phyloP scores from a whole-genome alignment of 2,329 filamentous ascomycete genomes.

The Rhinocladiella similis region DNA sequence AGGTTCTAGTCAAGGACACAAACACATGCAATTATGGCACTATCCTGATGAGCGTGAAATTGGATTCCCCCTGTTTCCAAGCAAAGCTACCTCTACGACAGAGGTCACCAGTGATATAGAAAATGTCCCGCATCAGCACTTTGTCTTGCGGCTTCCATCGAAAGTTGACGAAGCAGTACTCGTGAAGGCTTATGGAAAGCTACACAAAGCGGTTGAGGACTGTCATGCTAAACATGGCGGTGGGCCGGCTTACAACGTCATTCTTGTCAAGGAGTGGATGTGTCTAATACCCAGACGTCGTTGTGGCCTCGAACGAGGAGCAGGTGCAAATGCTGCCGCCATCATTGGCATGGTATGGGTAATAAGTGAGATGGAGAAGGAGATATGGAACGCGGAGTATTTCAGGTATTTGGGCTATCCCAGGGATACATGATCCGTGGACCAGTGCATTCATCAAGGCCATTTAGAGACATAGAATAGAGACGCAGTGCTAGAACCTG shows the following conservation, averaged over 20 bases:
- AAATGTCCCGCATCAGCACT: conserved; percentile 31
- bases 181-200: conserved; percentile 22
- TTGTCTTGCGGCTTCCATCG: conserved; percentile 30
- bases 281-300: conserved; percentile 24
- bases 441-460: too few relatives aligned
- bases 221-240: conserved; percentile 20
- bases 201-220: conserved; percentile 26
- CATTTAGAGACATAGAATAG: neutral
- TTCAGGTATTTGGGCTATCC: conserved; percentile 28
- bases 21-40: conserved; percentile 47
- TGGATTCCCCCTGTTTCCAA: conserved; percentile 28
- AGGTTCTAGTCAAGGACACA: conserved; percentile 46
- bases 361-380: conserved; percentile 23
- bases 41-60: conserved; percentile 30
- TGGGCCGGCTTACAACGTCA: conserved; percentile 32
- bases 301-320: conserved; percentile 23
- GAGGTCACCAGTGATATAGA: conserved; percentile 24
- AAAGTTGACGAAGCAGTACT: conserved; percentile 12
- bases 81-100: conserved; percentile 23
- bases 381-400: conserved; percentile 28
- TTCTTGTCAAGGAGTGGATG: conserved; percentile 33
- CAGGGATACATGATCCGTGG: neutral
- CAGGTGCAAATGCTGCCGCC: conserved; percentile 29
- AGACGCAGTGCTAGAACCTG: neutral
- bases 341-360: conserved; percentile 32